Conservation (phyloP, 2,329 filamentous ascomycete genomes). For the Aspergillus felis region DNA sequence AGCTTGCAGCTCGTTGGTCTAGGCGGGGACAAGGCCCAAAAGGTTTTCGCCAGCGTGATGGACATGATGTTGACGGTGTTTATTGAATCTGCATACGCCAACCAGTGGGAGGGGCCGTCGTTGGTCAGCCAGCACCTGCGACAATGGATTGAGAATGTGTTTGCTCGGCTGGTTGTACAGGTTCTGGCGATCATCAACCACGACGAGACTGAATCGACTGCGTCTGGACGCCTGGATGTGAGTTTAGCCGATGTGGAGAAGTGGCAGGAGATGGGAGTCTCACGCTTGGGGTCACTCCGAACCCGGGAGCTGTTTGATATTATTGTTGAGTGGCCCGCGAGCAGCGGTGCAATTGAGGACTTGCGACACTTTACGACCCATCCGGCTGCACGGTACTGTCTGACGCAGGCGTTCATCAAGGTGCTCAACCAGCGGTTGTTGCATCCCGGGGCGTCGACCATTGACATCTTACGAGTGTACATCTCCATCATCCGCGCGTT, state of each 20-base stretch:
- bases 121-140: slow-evolving; percentile 48
- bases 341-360: slow-evolving; percentile 57
- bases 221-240: slow-evolving; percentile 28
- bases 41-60: slow-evolving; percentile 57
- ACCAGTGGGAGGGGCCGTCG: slow-evolving; percentile 52
- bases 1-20: slow-evolving; percentile 52
- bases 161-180: slow-evolving; percentile 50
- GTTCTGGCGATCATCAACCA: slow-evolving; percentile 42
- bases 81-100: slow-evolving; percentile 53
- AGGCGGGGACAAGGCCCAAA: slow-evolving; percentile 52
- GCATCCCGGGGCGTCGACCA: slow-evolving; percentile 62
- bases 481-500: slow-evolving; percentile 65
- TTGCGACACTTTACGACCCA: slow-evolving; percentile 55
- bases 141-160: slow-evolving; percentile 54
- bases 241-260: slow-evolving; percentile 45
- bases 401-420: slow-evolving; percentile 52
- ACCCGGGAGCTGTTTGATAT: slow-evolving; percentile 59
- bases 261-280: slow-evolving; percentile 54
- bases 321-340: slow-evolving; percentile 58
- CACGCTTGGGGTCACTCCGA: slow-evolving; percentile 53
- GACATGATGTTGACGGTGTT: slow-evolving; percentile 55
- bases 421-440: slow-evolving; percentile 54
- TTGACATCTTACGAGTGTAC: slow-evolving; percentile 64
- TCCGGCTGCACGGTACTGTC: slow-evolving; percentile 51
- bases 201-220: slow-evolving; percentile 18